Evolutionary conservation across 306 rosid genomes (phyloP), one percentile per base, ranked within the genome.

Genomic region (Coriaria nepalensis): DNA sequence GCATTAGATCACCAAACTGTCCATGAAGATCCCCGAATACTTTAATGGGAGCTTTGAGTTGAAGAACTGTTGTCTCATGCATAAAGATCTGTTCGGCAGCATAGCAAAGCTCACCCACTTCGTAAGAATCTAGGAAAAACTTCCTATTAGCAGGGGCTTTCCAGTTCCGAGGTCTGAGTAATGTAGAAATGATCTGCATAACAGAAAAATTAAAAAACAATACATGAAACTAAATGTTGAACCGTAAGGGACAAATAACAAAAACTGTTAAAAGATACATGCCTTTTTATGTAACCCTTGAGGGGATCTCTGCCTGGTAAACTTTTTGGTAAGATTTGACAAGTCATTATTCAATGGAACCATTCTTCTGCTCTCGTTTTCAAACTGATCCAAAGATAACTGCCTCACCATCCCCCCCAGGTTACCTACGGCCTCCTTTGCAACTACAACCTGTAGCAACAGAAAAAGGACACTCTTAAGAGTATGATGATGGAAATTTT

Each of bases 11-110:
- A 70, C 99, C 99, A 71, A 92, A 92, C 75, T 92, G 96, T 64
- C 96, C 96, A 69, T 92, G 99, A 68, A 92, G 99, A 80, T 92
- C 99, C 13, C 99, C 99, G 62, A 92, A 92, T 68, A 92, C 86
- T 76, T 92, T 92, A 64, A 92, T 59, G 10, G 96, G 99, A 50
- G 99, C 99, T 73, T 82, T 92, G 59, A 92, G 81, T 79, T 86
- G 94, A 67, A 92, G 96, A 72, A 92, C 96, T 38, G 94, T 92
- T 13, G 82, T 87, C 61, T 92, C 99, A 9, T 92, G 93, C 88
- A 86, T 85, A 74, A 92, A 92, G 63, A 92, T 79, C 74, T 92
- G 99, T 70, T 92, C 96, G 46, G 99, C 96, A 52, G 96, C 99
- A 62, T 77, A 86, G 71, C 99, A 92, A 72, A 92, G 94, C 76